Percentiles rank a stretch among this genome's conserved stretches.
Evolutionary conservation across 176 grass and related monocot genomes (phyloP).

Genomic region (Pharus latifolius): DNA sequence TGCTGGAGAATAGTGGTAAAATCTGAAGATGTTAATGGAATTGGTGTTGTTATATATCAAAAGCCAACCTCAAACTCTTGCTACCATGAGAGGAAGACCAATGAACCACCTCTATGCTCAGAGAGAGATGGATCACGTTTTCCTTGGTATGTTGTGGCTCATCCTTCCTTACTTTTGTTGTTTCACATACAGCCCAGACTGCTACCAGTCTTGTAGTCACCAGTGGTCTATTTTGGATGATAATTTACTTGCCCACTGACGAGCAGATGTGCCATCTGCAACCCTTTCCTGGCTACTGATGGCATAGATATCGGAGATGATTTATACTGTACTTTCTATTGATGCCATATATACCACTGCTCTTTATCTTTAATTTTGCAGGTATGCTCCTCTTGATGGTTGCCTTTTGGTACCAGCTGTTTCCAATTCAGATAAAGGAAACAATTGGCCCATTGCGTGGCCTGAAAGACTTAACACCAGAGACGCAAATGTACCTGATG

Average conservation of each 20-base stretch:
- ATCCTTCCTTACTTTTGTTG: not conserved
- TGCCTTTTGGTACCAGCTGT: constrained; percentile 37
- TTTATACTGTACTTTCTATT: not conserved
- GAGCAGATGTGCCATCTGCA: not conserved
- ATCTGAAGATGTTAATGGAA: constrained; percentile 58
- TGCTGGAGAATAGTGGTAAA: constrained; percentile 86
- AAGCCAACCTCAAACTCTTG: constrained; percentile 60
- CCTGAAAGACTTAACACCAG: constrained; percentile 62
- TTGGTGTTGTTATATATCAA: constrained; percentile 90
- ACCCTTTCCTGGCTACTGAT: not conserved
- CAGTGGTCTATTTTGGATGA: not conserved
- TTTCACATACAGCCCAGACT: not conserved
- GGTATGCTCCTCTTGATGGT: constrained; percentile 73
- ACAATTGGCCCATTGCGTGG: constrained; percentile 54
- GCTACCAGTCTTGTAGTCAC: not conserved
- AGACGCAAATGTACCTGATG: constrained; percentile 24
- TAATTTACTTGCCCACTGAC: not conserved
- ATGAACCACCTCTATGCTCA: constrained; percentile 43
- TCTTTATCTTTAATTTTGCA: constrained; percentile 29
- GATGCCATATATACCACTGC: not conserved
- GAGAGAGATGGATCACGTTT: constrained; percentile 35
- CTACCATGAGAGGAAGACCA: constrained; percentile 47
- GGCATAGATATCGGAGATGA: not conserved
- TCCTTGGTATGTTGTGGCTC: constrained; percentile 56
- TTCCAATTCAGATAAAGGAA: constrained; percentile 39